Base-by-base conservation (phyloP, 305 asterid species). In the Fraxinus platypoda region DNA sequence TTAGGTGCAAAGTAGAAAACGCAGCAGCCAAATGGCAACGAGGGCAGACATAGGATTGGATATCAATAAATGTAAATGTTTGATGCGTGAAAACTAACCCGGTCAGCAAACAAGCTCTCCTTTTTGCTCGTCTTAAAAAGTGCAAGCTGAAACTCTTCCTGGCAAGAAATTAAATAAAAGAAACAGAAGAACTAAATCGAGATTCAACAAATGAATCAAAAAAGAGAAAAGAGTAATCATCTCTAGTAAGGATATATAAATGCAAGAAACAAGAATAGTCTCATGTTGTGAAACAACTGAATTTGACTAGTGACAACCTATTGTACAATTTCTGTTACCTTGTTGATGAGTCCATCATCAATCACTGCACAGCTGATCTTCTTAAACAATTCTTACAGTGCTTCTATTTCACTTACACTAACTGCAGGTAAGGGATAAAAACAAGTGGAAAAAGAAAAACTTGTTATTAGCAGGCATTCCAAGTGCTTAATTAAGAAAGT, bases 91-190 rank as follows among this genome's bases (percentile, higher is more conserved):
- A 81, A 82, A 88, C 92, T 86, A 88, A 92, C 43, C 43, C 12
- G 43, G 43, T 37, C 43, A 37, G 43, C 43, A 37, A 37, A 37
- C 43, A 37, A 37, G 43, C 43, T 37, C 43, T 38, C 46, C 46
- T 38, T 93, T 83, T 88, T 89, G 86, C 81, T 89, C 64, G 95
- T 90, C 88, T 93, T 93, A 85, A 93, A 94, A 57, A 94, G 86
- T 0, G 95, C 97, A 81, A 93, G 94, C 88, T 92, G 97, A 88
- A 94, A 94, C 88, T 93, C 97, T 89, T 94, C 97, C 97, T 93
- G 92, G 54, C 83, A 82, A 77, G 38, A 33, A 78, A 41, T 49
- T 81, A 8, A 2, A 19, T 7, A 19, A 21, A 54, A 59, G 30
- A 78, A 62, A 64, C 79, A 83, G 23, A 85, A 34, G 62, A 59